phyloP scores from a whole-genome alignment of 805 yeast species.

The Yamadazyma akitaensis region DNA sequence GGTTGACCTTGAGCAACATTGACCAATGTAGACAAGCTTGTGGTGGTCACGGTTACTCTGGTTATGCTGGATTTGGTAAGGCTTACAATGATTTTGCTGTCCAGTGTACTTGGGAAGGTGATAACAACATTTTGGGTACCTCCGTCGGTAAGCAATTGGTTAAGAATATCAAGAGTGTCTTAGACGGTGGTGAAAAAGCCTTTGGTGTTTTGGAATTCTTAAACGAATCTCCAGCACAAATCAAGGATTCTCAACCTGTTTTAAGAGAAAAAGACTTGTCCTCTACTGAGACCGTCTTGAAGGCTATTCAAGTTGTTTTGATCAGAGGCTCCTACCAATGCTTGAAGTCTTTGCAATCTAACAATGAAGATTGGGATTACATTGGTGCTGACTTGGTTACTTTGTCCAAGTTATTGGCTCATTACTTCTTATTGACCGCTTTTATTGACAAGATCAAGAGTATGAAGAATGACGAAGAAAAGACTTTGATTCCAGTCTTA shows the following conservation, averaged over 20 bases:
- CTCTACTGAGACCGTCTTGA: constrained; percentile 28
- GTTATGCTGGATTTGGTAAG: constrained; percentile 44
- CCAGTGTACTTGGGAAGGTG: constrained; percentile 51
- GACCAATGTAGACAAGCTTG: constrained; percentile 44
- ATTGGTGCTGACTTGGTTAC: constrained; percentile 38
- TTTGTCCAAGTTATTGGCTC: constrained; percentile 42
- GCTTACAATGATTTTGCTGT: constrained; percentile 45
- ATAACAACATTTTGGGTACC: constrained; percentile 44
- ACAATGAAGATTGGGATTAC: constrained; percentile 32
- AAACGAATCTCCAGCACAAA: constrained; percentile 21
- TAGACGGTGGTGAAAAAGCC: constrained; percentile 28
- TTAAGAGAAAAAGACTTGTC: constrained; percentile 26
- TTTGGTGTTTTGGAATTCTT: constrained; percentile 37
- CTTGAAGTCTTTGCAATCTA: constrained; percentile 21
- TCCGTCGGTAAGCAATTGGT: constrained; percentile 41
- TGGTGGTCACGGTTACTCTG: constrained; percentile 47
- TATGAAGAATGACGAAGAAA: constrained; percentile 19
- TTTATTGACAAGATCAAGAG: constrained; percentile 24
- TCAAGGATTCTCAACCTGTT: constrained; percentile 24
- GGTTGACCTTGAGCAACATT: constrained; percentile 42
- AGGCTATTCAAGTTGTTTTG: constrained; percentile 39
- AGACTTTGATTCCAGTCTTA: constrained; percentile 27
- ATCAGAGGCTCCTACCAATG: constrained; percentile 33
- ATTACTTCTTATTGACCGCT: constrained; percentile 38
- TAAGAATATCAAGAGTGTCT: constrained; percentile 27